Evolutionary conservation across 768 basidiomycete species (phyloP).

Genomic region (Daedaleopsis nitida): DNA sequence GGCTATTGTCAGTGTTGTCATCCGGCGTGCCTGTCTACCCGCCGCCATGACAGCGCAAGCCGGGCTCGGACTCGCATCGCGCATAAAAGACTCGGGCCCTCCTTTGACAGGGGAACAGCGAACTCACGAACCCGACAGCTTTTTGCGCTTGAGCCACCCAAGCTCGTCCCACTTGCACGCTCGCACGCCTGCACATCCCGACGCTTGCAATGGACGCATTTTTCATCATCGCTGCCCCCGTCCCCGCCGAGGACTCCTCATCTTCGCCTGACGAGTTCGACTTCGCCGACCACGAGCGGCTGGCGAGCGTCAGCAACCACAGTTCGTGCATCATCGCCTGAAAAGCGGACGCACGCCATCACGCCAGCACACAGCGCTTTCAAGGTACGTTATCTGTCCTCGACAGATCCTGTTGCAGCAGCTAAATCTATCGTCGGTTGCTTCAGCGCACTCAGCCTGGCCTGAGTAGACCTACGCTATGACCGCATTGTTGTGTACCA

Average conservation of each 20-base stretch:
- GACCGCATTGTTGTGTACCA: not conserved
- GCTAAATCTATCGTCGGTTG: not conserved
- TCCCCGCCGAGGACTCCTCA: slow-evolving; percentile 15
- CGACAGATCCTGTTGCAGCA: too few relatives aligned
- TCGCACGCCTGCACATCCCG: not conserved
- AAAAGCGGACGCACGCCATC: not conserved
- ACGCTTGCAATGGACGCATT: slow-evolving; percentile 24
- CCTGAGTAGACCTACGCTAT: slow-evolving; percentile 15
- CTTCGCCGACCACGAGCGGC: slow-evolving; percentile 19
- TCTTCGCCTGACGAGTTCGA: slow-evolving; percentile 12
- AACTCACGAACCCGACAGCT: slow-evolving; percentile 12
- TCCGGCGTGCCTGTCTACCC: slow-evolving; percentile 7
- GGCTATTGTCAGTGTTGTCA: slow-evolving; percentile 15
- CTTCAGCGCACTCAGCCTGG: slow-evolving; percentile 2
- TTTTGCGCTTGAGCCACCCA: not conserved
- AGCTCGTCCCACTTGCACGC: slow-evolving; percentile 5
- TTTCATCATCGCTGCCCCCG: slow-evolving; percentile 23
- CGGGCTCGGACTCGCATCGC: not conserved
- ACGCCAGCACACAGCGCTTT: not conserved
- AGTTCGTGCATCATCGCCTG: slow-evolving; percentile 17
- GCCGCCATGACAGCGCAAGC: slow-evolving; percentile 3
- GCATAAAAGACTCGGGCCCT: slow-evolving; percentile 9
- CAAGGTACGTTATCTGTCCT: not conserved
- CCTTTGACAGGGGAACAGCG: not conserved
- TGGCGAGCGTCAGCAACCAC: slow-evolving; percentile 4